Percentiles rank a stretch among this genome's conserved stretches.
Conservation (phyloP, 768 basidiomycete genomes). For the Phylloporus sp. region DNA sequence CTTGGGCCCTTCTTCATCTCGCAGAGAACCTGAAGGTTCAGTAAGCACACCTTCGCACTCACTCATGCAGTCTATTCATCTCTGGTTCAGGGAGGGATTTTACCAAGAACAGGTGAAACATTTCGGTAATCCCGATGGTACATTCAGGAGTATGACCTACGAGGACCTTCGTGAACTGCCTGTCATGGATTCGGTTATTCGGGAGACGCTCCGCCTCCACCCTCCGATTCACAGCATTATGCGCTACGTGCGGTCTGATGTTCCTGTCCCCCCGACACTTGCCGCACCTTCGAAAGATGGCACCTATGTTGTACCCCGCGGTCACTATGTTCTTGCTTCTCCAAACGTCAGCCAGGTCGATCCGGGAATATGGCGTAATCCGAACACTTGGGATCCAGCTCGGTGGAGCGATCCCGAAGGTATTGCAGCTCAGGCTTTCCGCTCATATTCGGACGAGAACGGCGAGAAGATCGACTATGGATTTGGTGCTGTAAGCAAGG, state of each 20-base stretch:
- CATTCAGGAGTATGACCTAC: conserved; percentile 72
- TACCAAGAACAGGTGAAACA: conserved; percentile 86
- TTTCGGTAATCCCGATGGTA: conserved; percentile 77
- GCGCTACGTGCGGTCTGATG: conserved; percentile 85
- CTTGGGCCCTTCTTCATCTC: conserved; percentile 87
- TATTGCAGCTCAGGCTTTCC: conserved; percentile 72
- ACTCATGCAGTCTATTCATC: background rate
- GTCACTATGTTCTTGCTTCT: conserved; percentile 83
- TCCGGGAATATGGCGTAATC: conserved; percentile 72
- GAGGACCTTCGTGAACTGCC: conserved; percentile 84
- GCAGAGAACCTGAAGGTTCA: conserved; percentile 69
- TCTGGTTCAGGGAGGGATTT: conserved; percentile 58
- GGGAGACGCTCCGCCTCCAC: conserved; percentile 90
- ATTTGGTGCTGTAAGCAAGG: conserved; percentile 92
- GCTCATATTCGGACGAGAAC: conserved; percentile 63
- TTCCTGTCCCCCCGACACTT: conserved; percentile 75
- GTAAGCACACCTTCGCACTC: conserved; percentile 40
- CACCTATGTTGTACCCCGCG: conserved; percentile 83
- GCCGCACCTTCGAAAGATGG: conserved; percentile 69
- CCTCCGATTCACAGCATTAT: conserved; percentile 95
- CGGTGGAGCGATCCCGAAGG: conserved; percentile 87
- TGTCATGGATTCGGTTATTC: conserved; percentile 81
- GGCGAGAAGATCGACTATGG: conserved; percentile 96
- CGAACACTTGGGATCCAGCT: conserved; percentile 67
- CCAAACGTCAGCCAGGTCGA: conserved; percentile 88